Conservation (phyloP, 495 filamentous ascomycete species). For the Elaphomyces granulatus region DNA sequence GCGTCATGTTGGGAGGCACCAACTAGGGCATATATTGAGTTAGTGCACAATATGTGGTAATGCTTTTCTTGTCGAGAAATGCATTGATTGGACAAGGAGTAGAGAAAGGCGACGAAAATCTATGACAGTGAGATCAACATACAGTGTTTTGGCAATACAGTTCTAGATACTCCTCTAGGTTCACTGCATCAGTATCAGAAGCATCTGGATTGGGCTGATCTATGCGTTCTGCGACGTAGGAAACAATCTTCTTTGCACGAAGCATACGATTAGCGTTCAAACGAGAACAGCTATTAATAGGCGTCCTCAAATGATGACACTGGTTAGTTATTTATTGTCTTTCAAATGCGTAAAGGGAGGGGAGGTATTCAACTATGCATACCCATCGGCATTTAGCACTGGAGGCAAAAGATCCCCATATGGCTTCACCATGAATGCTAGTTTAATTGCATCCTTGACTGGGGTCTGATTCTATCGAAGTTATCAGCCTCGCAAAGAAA, state of each 20-base stretch:
- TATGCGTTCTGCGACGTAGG: conserved; percentile 83
- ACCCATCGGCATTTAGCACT: conserved; percentile 48
- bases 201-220: conserved; percentile 44
- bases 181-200: conserved; percentile 44
- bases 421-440: conserved; percentile 81
- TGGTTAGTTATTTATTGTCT: conserved; percentile 5
- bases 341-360: background rate
- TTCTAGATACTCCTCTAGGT: conserved; percentile 85
- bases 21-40: conserved; percentile 23
- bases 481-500: too few species aligned
- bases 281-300: conserved; percentile 51
- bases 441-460: conserved; percentile 81
- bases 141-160: conserved; percentile 88
- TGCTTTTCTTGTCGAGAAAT: too few species aligned
- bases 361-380: conserved; percentile 13
- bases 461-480: conserved; percentile 76
- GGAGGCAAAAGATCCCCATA: conserved; percentile 62
- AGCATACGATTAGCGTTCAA: conserved; percentile 97
- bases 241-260: conserved; percentile 84
- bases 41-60: background rate
- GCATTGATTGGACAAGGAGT: background rate
- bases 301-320: conserved; percentile 13
- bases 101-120: conserved; percentile 1
- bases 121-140: conserved; percentile 24
- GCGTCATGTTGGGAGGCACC: conserved; percentile 62